Percentiles rank a stretch among this genome's conserved stretches.
Evolutionary conservation across 306 rosid species (phyloP).

Genomic region (peach (Prunus persica)): Prunus_persica_NCBIv2 NC_034009.1:23897001-23897500

Average conservation of each 20-base stretch:
- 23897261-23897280: not conserved
- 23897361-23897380: not conserved
- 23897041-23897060: not conserved
- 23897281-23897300: not conserved
- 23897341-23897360: not conserved
- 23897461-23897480: not conserved
- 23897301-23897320: too few relatives aligned
- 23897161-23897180: not conserved
- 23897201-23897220: not conserved
- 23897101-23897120: not conserved
- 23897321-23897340: too few relatives aligned
- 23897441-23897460: not conserved
- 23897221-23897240: not conserved
- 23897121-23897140: constrained; percentile 7
- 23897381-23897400: not conserved
- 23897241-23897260: not conserved
- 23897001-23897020: not conserved
- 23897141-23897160: not conserved
- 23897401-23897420: constrained; percentile 5
- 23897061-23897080: not conserved
- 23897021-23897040: not conserved
- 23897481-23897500: not conserved
- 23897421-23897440: not conserved
- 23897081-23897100: not conserved
- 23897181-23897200: not conserved